Percentiles rank a stretch among this genome's conserved stretches.
phyloP scores from a whole-genome alignment of 441 rosid genomes.

The Corymbia calophylla region DNA sequence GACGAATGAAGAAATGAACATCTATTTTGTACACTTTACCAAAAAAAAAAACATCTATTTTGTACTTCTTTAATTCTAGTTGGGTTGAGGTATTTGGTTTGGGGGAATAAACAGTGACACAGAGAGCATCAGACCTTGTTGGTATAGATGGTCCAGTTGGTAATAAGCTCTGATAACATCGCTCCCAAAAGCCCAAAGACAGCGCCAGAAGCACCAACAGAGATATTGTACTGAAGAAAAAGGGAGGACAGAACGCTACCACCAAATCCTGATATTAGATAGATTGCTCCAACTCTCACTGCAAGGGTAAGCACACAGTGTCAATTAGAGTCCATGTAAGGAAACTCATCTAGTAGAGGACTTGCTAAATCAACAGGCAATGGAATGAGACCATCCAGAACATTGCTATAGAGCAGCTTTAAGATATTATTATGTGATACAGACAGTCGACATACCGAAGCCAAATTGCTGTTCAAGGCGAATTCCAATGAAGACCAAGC shows the following conservation, averaged over 20 bases:
- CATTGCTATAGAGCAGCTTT: background rate
- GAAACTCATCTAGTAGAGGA: background rate
- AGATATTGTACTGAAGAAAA: background rate
- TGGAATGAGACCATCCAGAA: background rate
- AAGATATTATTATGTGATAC: background rate
- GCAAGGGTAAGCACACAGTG: background rate
- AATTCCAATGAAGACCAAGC: slow-evolving; percentile 1
- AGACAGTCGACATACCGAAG: background rate
- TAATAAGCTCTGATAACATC: background rate
- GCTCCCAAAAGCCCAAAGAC: background rate
- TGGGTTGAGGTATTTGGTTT: background rate
- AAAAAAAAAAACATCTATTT: background rate
- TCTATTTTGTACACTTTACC: background rate
- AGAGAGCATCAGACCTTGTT: background rate
- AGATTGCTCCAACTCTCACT: background rate
- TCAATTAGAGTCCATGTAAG: background rate
- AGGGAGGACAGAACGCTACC: background rate
- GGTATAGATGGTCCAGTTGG: background rate
- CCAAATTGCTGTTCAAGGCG: slow-evolving; percentile 1
- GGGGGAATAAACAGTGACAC: background rate
- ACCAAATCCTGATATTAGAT: background rate
- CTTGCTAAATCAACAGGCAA: background rate
- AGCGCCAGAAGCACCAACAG: background rate
- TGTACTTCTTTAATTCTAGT: background rate
- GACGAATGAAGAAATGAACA: background rate